These are phyloP conservation scores for Penicillium sclerotiorum DNA, from an alignment of 2,329 filamentous ascomycete genomes.

Conservation along the genomic window DNA sequence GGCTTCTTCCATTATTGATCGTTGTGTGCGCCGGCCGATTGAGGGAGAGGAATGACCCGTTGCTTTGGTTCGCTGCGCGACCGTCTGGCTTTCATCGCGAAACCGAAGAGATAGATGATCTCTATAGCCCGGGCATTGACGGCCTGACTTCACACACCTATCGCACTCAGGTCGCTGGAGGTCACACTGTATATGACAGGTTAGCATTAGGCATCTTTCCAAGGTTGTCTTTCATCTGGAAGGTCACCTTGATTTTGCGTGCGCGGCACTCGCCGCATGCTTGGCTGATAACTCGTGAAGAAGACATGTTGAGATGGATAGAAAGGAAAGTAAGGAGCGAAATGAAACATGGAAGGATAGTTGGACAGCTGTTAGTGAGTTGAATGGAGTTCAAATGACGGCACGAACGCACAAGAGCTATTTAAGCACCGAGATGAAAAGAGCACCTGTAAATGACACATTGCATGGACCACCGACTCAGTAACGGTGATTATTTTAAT, in stretches of 20 bases:
- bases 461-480: too few relatives aligned
- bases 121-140: constrained; percentile 6
- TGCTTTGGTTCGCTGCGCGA: constrained; percentile 7
- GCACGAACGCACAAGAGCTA: too few relatives aligned
- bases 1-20: constrained; percentile 6
- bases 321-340: background rate
- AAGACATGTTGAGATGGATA: background rate
- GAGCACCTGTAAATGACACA: too few relatives aligned
- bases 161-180: constrained; percentile 2
- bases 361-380: too few relatives aligned
- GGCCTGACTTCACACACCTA: constrained; percentile 4
- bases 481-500: too few relatives aligned
- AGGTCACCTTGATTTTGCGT: constrained; percentile 4
- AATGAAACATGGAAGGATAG: background rate
- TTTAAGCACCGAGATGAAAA: too few relatives aligned
- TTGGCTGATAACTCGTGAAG: constrained; percentile 1
- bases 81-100: constrained; percentile 6
- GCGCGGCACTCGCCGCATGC: constrained; percentile 7
- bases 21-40: constrained; percentile 4
- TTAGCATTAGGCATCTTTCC: background rate
- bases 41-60: background rate
- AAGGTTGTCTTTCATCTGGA: too few relatives aligned
- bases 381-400: too few relatives aligned
- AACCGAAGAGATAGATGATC: constrained; percentile 4
- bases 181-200: constrained; percentile 5